phyloP scores from a whole-genome alignment of 2,329 filamentous ascomycete genomes.

The Aspergillus thermomutatus region DNA sequence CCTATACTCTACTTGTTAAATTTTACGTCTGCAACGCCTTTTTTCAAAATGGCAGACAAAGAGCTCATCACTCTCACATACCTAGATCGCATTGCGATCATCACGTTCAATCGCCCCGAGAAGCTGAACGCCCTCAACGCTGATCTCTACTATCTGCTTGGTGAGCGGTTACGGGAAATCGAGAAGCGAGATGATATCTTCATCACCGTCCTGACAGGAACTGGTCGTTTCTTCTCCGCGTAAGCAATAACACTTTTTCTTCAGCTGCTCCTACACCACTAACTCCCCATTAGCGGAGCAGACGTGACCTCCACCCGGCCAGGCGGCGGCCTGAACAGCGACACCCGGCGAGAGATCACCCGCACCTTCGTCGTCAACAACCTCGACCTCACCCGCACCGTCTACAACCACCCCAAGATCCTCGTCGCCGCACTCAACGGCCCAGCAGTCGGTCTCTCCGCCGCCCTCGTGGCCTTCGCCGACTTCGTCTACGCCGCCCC shows the following conservation, averaged over 20 bases:
- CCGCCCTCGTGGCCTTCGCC: constrained; percentile 75
- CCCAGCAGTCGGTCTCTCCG: constrained; percentile 82
- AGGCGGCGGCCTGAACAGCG: constrained; percentile 39
- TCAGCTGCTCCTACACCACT: neutral
- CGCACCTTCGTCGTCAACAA: constrained; percentile 77
- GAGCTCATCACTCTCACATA: constrained; percentile 59
- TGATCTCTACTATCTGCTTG: constrained; percentile 73
- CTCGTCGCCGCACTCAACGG: constrained; percentile 89
- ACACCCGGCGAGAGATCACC: constrained; percentile 59
- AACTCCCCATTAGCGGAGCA: constrained; percentile 59
- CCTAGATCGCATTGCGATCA: constrained; percentile 69
- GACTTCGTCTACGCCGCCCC: constrained; percentile 92
- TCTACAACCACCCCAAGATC: constrained; percentile 92
- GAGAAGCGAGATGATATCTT: constrained; percentile 75
- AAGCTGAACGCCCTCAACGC: constrained; percentile 82
- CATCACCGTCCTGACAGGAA: constrained; percentile 80
- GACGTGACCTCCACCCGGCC: constrained; percentile 63
- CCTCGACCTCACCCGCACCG: constrained; percentile 82
- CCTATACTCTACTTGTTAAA: too few relatives aligned
- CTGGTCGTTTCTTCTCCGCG: constrained; percentile 83
- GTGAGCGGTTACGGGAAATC: constrained; percentile 70
- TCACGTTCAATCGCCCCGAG: constrained; percentile 78
- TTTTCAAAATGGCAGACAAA: constrained; percentile 29
- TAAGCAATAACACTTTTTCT: constrained; percentile 43
- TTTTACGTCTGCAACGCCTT: neutral